Evolutionary conservation across 768 basidiomycete genomes (phyloP).

Genomic region (Porphyrellus cyaneotinctus): DNA sequence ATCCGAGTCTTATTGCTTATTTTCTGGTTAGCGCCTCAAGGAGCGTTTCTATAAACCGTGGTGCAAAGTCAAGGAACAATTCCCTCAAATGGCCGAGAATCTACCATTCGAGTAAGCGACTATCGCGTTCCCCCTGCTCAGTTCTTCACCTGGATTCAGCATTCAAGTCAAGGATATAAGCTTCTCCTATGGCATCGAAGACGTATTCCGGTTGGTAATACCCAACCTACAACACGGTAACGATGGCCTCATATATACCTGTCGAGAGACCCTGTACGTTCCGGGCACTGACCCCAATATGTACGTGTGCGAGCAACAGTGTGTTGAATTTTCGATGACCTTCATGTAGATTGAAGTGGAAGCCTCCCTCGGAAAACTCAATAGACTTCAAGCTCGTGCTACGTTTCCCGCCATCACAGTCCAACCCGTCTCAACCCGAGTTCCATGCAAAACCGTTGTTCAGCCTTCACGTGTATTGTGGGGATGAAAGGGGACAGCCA

Average conservation of each 20-base stretch:
- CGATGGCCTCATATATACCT: constrained; percentile 96
- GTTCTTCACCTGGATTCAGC: constrained; percentile 38
- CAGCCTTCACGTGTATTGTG: constrained; percentile 77
- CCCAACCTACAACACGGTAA: constrained; percentile 85
- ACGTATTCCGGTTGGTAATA: constrained; percentile 81
- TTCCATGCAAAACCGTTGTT: constrained; percentile 84
- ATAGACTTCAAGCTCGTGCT: constrained; percentile 95
- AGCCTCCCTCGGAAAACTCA: constrained; percentile 95
- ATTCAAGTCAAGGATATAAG: constrained; percentile 86
- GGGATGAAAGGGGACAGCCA: constrained; percentile 51
- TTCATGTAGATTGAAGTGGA: constrained; percentile 86
- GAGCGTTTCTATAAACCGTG: constrained; percentile 84
- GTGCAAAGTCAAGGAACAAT: constrained; percentile 59
- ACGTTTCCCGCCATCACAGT: constrained; percentile 73
- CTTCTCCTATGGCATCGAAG: constrained; percentile 81
- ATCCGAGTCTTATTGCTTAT: constrained; percentile 2
- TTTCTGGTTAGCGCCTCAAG: constrained; percentile 45
- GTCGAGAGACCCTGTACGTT: constrained; percentile 76
- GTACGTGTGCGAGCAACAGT: constrained; percentile 69
- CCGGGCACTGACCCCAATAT: constrained; percentile 85
- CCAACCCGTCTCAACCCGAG: constrained; percentile 62
- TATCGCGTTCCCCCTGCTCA: background rate
- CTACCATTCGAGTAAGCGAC: constrained; percentile 81
- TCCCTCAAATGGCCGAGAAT: constrained; percentile 57
- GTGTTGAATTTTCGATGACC: background rate